A percentile compares a stretch with the other conserved stretches of the same genome.
These are phyloP conservation scores for Monosporascus sp. DNA, from an alignment of 2,329 filamentous ascomycete species.

Conservation along the genomic window DNA sequence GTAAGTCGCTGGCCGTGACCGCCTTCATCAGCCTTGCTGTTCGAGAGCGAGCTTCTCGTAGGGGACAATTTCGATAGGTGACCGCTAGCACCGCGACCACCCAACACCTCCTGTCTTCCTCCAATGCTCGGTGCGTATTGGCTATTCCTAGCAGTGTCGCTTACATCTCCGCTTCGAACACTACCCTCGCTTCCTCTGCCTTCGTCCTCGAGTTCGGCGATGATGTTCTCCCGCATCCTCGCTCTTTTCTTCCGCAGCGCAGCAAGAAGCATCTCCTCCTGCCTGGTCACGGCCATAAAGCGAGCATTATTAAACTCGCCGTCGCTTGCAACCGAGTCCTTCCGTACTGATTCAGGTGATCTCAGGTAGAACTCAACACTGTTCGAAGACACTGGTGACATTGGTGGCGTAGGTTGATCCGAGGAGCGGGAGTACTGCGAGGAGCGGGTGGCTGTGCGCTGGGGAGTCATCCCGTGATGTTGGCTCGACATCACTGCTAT, in stretches of 20 bases:
- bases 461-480: conserved; percentile 6
- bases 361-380: conserved; percentile 45
- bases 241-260: conserved; percentile 53
- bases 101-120: neutral
- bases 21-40: neutral
- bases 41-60: neutral
- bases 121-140: neutral
- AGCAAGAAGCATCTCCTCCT: conserved; percentile 53
- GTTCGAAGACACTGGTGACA: conserved; percentile 48
- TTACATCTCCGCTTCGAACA: neutral
- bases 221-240: conserved; percentile 44
- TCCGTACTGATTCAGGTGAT: conserved; percentile 30
- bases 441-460: conserved; percentile 8
- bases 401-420: conserved; percentile 42
- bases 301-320: conserved; percentile 31
- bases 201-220: conserved; percentile 37
- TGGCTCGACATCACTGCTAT: conserved; percentile 9
- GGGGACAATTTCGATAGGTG: neutral
- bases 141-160: conserved; percentile 1
- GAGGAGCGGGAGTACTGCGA: conserved; percentile 23
- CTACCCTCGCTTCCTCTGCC: conserved; percentile 4
- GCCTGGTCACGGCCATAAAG: conserved; percentile 52
- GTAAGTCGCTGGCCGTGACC: neutral
- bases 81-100: neutral
- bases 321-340: conserved; percentile 16